Evolutionary conservation across 2,329 filamentous ascomycete genomes (phyloP).

Genomic region (Lizonia empirigonia): DNA sequence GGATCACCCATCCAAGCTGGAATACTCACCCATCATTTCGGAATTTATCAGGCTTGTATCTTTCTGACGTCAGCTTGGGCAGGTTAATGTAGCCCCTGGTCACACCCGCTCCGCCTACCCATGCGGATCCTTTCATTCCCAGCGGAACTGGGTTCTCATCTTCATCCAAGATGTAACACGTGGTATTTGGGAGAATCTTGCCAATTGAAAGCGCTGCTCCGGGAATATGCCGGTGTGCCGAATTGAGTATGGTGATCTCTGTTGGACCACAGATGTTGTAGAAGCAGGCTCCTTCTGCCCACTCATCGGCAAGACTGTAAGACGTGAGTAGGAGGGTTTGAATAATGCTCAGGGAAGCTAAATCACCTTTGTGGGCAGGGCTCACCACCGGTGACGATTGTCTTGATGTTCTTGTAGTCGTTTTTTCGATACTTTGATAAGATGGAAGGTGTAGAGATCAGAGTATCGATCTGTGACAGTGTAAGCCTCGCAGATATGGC

Average conservation of each 20-base stretch:
- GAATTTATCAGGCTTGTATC: constrained; percentile 60
- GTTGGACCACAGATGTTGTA: constrained; percentile 65
- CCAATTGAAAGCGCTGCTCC: constrained; percentile 60
- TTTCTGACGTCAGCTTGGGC: constrained; percentile 56
- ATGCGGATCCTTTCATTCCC: constrained; percentile 60
- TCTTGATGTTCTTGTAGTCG: constrained; percentile 59
- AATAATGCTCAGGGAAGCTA: neutral
- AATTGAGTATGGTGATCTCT: constrained; percentile 66
- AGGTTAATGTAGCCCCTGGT: constrained; percentile 63
- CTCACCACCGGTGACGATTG: constrained; percentile 62
- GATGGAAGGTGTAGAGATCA: constrained; percentile 63
- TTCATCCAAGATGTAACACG: constrained; percentile 61
- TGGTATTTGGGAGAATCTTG: constrained; percentile 62
- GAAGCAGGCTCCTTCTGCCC: constrained; percentile 53
- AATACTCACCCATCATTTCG: constrained; percentile 55
- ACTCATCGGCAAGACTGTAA: constrained; percentile 60
- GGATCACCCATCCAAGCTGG: neutral
- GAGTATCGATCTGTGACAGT: constrained; percentile 53
- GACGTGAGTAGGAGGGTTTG: constrained; percentile 3
- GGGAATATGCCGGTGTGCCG: constrained; percentile 57
- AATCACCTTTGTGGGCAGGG: constrained; percentile 54
- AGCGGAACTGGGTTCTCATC: constrained; percentile 53
- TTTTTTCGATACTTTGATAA: constrained; percentile 56
- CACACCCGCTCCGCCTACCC: constrained; percentile 63
- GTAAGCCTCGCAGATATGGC: constrained; percentile 5